phyloP scores from a whole-genome alignment of 495 filamentous ascomycete genomes.

The Xanthoparmelia taractica region DNA sequence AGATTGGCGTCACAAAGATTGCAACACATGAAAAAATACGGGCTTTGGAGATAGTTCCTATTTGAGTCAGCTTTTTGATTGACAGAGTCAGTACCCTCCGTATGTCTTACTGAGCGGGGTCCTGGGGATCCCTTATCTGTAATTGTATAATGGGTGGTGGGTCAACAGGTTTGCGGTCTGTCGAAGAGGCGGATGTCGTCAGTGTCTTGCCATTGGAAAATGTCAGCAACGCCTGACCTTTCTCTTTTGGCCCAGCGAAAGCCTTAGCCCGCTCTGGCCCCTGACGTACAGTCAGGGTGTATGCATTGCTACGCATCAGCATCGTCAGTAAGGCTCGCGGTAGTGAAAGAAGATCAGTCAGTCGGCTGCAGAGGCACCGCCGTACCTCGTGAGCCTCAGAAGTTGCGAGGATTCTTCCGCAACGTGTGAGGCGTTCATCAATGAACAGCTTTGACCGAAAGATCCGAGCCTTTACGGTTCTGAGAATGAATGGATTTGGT shows the following conservation, averaged over 20 bases:
- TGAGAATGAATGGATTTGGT: slow-evolving; percentile 12
- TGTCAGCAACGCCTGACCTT: slow-evolving; percentile 32
- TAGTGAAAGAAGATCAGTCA: slow-evolving; percentile 5
- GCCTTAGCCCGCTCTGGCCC: slow-evolving; percentile 48
- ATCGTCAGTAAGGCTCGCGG: slow-evolving; percentile 25
- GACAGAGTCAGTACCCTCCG: slow-evolving; percentile 7
- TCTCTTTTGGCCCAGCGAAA: slow-evolving; percentile 49
- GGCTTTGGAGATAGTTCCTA: slow-evolving; percentile 66
- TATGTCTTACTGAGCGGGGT: slow-evolving; percentile 61
- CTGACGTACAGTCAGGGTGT: slow-evolving; percentile 47
- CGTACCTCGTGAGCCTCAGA: slow-evolving; percentile 23
- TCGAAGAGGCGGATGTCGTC: background rate
- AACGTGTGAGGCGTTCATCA: slow-evolving; percentile 19
- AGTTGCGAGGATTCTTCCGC: slow-evolving; percentile 12
- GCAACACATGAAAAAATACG: slow-evolving; percentile 76
- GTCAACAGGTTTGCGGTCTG: slow-evolving; percentile 91
- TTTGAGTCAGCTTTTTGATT: slow-evolving; percentile 21
- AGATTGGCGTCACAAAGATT: slow-evolving; percentile 58
- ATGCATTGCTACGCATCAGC: slow-evolving; percentile 30
- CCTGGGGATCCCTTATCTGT: slow-evolving; percentile 57
- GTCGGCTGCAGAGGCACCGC: slow-evolving; percentile 14
- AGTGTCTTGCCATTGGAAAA: background rate
- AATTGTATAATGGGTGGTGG: slow-evolving; percentile 90
- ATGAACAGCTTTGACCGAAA: slow-evolving; percentile 1
- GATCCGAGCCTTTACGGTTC: slow-evolving; percentile 6